These are phyloP conservation scores for Chlorella vulgaris DNA, from an alignment of 139 green algal species.

Conservation along the genomic window DNA sequence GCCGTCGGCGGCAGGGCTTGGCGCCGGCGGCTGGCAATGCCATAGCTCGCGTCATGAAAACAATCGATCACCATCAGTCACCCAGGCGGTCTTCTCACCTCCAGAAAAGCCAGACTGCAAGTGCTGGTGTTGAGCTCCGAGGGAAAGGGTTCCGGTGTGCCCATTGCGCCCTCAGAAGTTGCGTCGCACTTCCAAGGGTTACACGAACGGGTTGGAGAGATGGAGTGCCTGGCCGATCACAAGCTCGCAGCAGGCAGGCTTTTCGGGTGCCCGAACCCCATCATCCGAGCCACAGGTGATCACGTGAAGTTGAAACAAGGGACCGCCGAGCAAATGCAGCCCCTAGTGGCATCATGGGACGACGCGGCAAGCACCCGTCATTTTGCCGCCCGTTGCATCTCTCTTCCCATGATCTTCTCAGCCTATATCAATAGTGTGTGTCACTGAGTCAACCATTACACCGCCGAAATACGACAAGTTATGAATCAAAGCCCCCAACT, in stretches of 20 bases:
- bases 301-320: too few relatives aligned
- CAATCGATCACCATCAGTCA: not conserved
- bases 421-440: not conserved
- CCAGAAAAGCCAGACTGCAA: constrained; percentile 59
- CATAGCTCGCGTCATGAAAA: too few relatives aligned
- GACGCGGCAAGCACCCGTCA: too few relatives aligned
- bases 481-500: not conserved
- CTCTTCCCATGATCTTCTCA: not conserved
- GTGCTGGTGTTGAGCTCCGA: constrained; percentile 63
- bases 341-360: too few relatives aligned
- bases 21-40: too few relatives aligned
- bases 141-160: constrained; percentile 21
- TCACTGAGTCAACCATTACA: not conserved
- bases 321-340: too few relatives aligned
- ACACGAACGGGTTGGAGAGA: not conserved
- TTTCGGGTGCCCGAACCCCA: too few relatives aligned
- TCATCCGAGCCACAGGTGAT: too few relatives aligned
- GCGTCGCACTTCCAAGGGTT: not conserved
- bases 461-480: not conserved
- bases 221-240: not conserved
- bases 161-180: not conserved
- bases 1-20: not conserved
- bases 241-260: too few relatives aligned
- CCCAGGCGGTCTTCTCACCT: constrained; percentile 42
- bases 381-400: not conserved